Percentiles rank a stretch among this genome's conserved stretches.
phyloP scores from a whole-genome alignment of 192 early-diverging fungal genomes.

The Coemansia sp. region DNA sequence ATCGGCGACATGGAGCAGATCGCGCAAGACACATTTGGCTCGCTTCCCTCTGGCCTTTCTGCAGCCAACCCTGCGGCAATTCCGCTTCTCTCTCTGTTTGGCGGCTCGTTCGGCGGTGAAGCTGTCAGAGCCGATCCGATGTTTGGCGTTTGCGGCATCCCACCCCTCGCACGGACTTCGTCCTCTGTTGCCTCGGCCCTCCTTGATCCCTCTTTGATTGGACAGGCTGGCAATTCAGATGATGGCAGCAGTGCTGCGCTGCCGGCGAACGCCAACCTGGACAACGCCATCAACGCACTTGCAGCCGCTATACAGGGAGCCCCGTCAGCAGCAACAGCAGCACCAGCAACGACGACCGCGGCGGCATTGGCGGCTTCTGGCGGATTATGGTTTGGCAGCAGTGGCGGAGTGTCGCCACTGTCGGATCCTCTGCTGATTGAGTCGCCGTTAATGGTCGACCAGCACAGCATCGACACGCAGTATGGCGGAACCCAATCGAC shows the following conservation, averaged over 20 bases:
- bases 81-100: constrained; percentile 21
- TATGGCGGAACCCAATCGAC: constrained; percentile 15
- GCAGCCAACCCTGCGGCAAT: constrained; percentile 11
- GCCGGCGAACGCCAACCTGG: neutral
- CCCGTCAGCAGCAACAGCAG: neutral
- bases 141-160: constrained; percentile 25
- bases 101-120: constrained; percentile 10
- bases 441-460: constrained; percentile 44
- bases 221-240: neutral
- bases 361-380: neutral
- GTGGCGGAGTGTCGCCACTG: neutral
- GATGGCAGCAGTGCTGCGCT: neutral
- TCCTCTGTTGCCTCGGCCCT: neutral
- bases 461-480: constrained; percentile 29
- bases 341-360: neutral
- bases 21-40: constrained; percentile 49
- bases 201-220: neutral
- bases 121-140: constrained; percentile 50
- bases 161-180: neutral
- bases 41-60: neutral
- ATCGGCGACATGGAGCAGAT: constrained; percentile 47
- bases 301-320: neutral
- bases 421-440: constrained; percentile 32
- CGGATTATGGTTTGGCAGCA: neutral
- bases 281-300: neutral